Evolutionary conservation across 2,329 filamentous ascomycete genomes (phyloP), one percentile per base, ranked within the genome.

Genomic region (Trichoderma guizhouense): DNA sequence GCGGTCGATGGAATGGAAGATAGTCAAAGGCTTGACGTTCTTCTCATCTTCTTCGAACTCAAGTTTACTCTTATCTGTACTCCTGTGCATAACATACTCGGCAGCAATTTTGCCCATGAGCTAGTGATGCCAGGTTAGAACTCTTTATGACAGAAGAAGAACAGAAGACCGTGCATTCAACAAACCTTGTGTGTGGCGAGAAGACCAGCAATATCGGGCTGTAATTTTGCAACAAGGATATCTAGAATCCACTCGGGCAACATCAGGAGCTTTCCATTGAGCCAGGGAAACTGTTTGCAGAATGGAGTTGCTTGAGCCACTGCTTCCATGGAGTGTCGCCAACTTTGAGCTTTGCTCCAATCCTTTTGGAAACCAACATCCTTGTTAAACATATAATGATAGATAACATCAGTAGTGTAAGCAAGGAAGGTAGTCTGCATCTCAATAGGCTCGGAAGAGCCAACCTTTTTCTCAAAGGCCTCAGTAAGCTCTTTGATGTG

Each of bases 231-330:
- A 3, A 62, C 21, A 43, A 62, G 3, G 6, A 28, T 14, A 7
- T n/a, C n/a, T 7, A 55, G 36, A 47, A 43, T 32, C 30, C 43
- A 67, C 12, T 67, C 39, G 0, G 68, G 68, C 9, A 70, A 26
- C 47, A 43, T 64, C 30, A 63, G 8, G 32, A 61, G 24, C 32
- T 24, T 70, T n/a, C 8, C 53, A n/a, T 30, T 63, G 60, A 63
- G 24, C 68, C 68, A 71, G 21, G 68, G 68, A 30, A 71, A 71
- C 21, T 70, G 68, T 61, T 64, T 70, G 26, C 24, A 24, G 24
- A 70, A 63, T 12, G 68, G 68, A 18, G 58, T 71, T 51, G 68
- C 58, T 7, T 28, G 18, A 30, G 39, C 60, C 9, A 71, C 60
- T 36, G 60, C 36, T 28, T 57, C 39, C 34, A 57, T 62, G 7